These are phyloP conservation scores for Myxozyma vanderwaltii DNA, from an alignment of 805 yeast genomes.

Conservation along the genomic window DNA sequence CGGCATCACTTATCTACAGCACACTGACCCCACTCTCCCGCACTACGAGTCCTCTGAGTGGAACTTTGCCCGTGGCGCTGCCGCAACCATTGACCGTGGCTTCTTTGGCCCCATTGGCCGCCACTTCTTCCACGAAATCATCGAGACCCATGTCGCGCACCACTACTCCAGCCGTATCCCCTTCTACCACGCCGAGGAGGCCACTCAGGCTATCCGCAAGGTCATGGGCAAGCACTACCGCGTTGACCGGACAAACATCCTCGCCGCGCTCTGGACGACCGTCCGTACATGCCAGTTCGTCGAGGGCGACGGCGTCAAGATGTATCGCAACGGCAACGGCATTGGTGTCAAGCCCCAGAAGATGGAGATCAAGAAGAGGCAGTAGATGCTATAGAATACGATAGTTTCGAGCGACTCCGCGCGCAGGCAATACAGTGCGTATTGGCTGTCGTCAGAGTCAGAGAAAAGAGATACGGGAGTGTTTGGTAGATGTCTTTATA, in stretches of 20 bases:
- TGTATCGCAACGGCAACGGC: constrained; percentile 74
- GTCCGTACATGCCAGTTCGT: constrained; percentile 70
- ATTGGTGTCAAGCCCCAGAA: constrained; percentile 46
- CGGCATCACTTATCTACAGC: constrained; percentile 81
- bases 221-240: constrained; percentile 84
- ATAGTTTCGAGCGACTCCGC: too few relatives aligned
- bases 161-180: constrained; percentile 84
- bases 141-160: constrained; percentile 87
- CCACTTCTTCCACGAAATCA: constrained; percentile 81
- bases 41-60: constrained; percentile 76
- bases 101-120: constrained; percentile 73
- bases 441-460: too few relatives aligned
- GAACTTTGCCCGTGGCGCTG: constrained; percentile 83
- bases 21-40: constrained; percentile 76
- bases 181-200: constrained; percentile 64
- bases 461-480: too few relatives aligned
- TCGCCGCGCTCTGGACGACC: constrained; percentile 59
- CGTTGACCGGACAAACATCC: constrained; percentile 70
- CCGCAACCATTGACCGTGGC: constrained; percentile 83
- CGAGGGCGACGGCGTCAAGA: constrained; percentile 66
- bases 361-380: constrained; percentile 15
- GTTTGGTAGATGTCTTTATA: too few relatives aligned
- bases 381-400: constrained; percentile 3
- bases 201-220: constrained; percentile 70
- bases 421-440: not conserved